Evolutionary conservation across 140 eudicot species (phyloP), one percentile per base, ranked within the genome.

Genomic region (Stevia rebaudiana): DNA sequence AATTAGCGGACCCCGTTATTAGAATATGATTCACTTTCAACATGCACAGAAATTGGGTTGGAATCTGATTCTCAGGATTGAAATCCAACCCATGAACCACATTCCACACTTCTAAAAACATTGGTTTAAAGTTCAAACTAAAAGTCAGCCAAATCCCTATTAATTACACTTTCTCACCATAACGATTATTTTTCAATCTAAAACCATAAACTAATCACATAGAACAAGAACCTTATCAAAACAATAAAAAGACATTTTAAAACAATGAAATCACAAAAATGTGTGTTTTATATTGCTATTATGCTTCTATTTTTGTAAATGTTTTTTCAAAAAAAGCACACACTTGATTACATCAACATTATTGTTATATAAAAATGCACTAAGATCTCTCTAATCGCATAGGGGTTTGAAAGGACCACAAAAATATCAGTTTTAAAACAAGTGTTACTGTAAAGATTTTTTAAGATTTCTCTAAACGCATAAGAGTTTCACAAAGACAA

Each of bases 21-120:
- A 21, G 43, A 56, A 56, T 56, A 30, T 1, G 42, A 30, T 56
- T 56, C 63, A 31, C 42, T 30, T 56, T 56, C 43, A 56, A 56
- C 42, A 56, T 31, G 23, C 63, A 25, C 42, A 8, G 6, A 56
- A n/a, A 56, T 15, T 4, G 42, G 25, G 24, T 6, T 1, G 3
- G 63, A 56, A 56, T 56, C 43, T 7, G 63, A 56, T 56, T 31
- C 43, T 56, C 5, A 30, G 3, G 22, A 55, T 12, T 54, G 0
- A 25, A 54, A 24, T 6, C 8, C 21, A 25, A 2, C 36, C 10
- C 30, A 23, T 24, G 21, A 13, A 19, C 61, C 41, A 28, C 5
- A n/a, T 28, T 11, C 59, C 21, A 22, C 39, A 28, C 61, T 25
- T 25, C 22, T 25, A 0, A 28, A 25, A 1, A 12, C 40, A n/a